Percentiles rank a stretch among this genome's conserved stretches.
Conservation (phyloP, 768 basidiomycete genomes). For the Podaxis mareebaensis region DNA sequence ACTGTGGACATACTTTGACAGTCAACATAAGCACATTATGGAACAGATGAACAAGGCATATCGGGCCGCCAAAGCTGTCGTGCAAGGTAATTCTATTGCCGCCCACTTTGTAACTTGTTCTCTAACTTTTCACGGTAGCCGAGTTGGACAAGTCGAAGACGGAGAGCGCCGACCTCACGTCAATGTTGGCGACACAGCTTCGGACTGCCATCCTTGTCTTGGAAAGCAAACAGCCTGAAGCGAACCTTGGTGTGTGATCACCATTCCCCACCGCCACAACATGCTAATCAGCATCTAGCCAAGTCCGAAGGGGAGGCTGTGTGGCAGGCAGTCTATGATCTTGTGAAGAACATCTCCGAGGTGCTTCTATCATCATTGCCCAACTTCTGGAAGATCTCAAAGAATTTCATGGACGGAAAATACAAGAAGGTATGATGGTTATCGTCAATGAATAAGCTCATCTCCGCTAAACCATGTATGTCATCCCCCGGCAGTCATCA, state of each 20-base stretch:
- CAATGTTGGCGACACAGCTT: conserved; percentile 57
- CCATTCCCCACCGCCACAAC: neutral
- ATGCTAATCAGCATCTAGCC: conserved; percentile 39
- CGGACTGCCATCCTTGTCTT: conserved; percentile 58
- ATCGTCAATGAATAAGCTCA: neutral
- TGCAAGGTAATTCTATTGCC: conserved; percentile 45
- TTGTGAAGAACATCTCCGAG: conserved; percentile 89
- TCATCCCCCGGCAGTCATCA: conserved; percentile 25
- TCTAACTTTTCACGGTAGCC: conserved; percentile 35
- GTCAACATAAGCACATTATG: conserved; percentile 86
- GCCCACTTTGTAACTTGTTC: conserved; percentile 11
- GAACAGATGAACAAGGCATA: conserved; percentile 71
- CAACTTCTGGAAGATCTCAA: conserved; percentile 92
- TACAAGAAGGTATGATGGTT: conserved; percentile 72
- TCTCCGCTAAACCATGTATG: neutral
- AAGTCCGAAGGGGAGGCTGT: conserved; percentile 70
- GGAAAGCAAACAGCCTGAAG: conserved; percentile 65
- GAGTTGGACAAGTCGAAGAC: conserved; percentile 42
- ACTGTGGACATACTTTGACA: conserved; percentile 94
- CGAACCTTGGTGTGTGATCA: conserved; percentile 50
- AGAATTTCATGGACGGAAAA: conserved; percentile 89
- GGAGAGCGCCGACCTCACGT: conserved; percentile 37
- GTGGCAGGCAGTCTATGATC: conserved; percentile 77
- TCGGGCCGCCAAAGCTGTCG: conserved; percentile 46
- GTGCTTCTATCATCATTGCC: conserved; percentile 82